A percentile compares a stretch with the other conserved stretches of the same genome.
phyloP scores from a whole-genome alignment of 495 filamentous ascomycete species.

The Aspergillus funiculosus region DNA sequence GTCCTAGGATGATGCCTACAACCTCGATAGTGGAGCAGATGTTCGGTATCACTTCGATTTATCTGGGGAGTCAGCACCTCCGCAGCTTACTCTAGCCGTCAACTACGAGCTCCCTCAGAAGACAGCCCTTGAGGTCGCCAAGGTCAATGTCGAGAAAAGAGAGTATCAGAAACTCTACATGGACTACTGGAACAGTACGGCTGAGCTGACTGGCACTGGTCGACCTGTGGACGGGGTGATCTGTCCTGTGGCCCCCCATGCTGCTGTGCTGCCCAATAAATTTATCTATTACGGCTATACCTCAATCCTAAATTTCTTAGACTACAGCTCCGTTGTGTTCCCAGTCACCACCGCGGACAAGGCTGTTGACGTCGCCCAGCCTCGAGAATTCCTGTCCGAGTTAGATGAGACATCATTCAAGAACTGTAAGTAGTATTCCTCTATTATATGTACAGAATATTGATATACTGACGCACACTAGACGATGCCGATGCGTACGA shows the following conservation, averaged over 20 bases:
- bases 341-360: conserved; percentile 55
- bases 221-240: conserved; percentile 53
- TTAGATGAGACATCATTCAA: conserved; percentile 39
- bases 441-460: background rate
- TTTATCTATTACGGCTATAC: conserved; percentile 50
- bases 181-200: conserved; percentile 65
- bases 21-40: conserved; percentile 49
- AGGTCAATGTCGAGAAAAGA: conserved; percentile 52
- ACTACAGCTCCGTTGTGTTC: conserved; percentile 53
- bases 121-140: conserved; percentile 45
- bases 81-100: conserved; percentile 38
- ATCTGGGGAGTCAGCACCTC: conserved; percentile 47
- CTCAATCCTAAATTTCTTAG: conserved; percentile 48
- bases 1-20: conserved; percentile 20
- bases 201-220: conserved; percentile 47
- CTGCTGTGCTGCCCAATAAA: conserved; percentile 43
- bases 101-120: conserved; percentile 21
- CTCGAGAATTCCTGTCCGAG: conserved; percentile 34
- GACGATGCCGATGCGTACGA: conserved; percentile 50
- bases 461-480: conserved; percentile 19
- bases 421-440: conserved; percentile 44
- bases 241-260: conserved; percentile 39
- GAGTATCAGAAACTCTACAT: conserved; percentile 58
- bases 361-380: conserved; percentile 40
- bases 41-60: conserved; percentile 43